Evolutionary conservation across 768 basidiomycete species (phyloP).

Genomic region (Auricularia sp.): DNA sequence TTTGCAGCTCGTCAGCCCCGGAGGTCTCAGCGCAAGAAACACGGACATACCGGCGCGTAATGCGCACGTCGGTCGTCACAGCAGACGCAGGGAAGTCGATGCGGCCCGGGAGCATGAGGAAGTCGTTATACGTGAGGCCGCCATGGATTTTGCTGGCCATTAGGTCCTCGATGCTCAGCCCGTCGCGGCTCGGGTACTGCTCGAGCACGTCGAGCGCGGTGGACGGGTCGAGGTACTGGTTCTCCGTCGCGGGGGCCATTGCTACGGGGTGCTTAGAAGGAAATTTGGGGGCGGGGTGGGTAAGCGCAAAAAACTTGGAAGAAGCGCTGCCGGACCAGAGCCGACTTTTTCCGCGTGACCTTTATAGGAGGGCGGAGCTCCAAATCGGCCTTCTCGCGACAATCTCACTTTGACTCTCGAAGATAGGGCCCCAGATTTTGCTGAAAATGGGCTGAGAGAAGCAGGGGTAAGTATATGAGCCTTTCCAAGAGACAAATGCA

Average conservation of each 20-base stretch:
- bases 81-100: slow-evolving; percentile 83
- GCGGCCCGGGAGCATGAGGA: slow-evolving; percentile 87
- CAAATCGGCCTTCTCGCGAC: too few relatives aligned
- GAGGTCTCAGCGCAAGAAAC: not conserved
- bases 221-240: slow-evolving; percentile 48
- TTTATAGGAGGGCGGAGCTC: too few relatives aligned
- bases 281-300: not conserved
- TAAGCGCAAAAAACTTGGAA: too few relatives aligned
- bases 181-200: slow-evolving; percentile 63
- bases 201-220: slow-evolving; percentile 68
- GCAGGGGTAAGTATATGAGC: too few relatives aligned
- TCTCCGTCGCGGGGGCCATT: slow-evolving; percentile 10
- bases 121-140: slow-evolving; percentile 96
- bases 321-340: too few relatives aligned
- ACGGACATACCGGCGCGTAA: slow-evolving; percentile 44
- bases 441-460: too few relatives aligned
- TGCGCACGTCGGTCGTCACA: slow-evolving; percentile 72
- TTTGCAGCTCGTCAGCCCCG: not conserved
- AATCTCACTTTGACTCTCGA: too few relatives aligned
- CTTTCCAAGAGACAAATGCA: too few relatives aligned
- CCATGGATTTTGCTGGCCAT: slow-evolving; percentile 81
- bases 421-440: too few relatives aligned
- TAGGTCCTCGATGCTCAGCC: slow-evolving; percentile 72
- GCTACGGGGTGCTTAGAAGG: slow-evolving; percentile 9
- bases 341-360: too few relatives aligned